Conservation (phyloP, 805 yeast species). For the Spathaspora sp. region DNA sequence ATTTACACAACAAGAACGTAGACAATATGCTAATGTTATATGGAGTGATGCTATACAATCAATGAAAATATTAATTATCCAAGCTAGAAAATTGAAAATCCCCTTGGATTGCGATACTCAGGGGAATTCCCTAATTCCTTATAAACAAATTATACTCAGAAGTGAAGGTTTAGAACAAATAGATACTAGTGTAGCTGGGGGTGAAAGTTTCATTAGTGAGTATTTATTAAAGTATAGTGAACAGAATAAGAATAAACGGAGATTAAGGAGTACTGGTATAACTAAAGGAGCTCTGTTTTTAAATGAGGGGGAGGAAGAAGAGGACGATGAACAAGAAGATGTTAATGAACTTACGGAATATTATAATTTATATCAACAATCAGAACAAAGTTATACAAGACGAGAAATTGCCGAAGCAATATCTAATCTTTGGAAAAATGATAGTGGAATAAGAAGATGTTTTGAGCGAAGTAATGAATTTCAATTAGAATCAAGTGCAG, state of each 20-base stretch:
- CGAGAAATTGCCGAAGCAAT: slow-evolving; percentile 71
- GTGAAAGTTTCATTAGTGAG: slow-evolving; percentile 58
- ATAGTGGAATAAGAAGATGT: slow-evolving; percentile 61
- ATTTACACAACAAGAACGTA: slow-evolving; percentile 73
- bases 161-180: slow-evolving; percentile 59
- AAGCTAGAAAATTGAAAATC: slow-evolving; percentile 65
- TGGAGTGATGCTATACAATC: slow-evolving; percentile 90
- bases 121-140: slow-evolving; percentile 39
- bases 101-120: slow-evolving; percentile 62
- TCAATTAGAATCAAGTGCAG: slow-evolving; percentile 80
- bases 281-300: slow-evolving; percentile 8
- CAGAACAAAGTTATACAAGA: slow-evolving; percentile 24
- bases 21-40: slow-evolving; percentile 78
- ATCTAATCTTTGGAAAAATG: slow-evolving; percentile 61
- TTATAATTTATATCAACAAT: not conserved
- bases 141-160: slow-evolving; percentile 48
- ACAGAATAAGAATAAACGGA: slow-evolving; percentile 48
- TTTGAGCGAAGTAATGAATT: slow-evolving; percentile 65
- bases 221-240: slow-evolving; percentile 61
- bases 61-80: slow-evolving; percentile 72
- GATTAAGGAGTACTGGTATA: slow-evolving; percentile 51
- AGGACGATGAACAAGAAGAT: slow-evolving; percentile 8
- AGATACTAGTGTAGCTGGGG: slow-evolving; percentile 61
- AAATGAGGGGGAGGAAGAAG: not conserved
- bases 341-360: slow-evolving; percentile 4